Evolutionary conservation across 2,329 filamentous ascomycete genomes (phyloP).

Genomic region (Exophiala xenobiotica): DNA sequence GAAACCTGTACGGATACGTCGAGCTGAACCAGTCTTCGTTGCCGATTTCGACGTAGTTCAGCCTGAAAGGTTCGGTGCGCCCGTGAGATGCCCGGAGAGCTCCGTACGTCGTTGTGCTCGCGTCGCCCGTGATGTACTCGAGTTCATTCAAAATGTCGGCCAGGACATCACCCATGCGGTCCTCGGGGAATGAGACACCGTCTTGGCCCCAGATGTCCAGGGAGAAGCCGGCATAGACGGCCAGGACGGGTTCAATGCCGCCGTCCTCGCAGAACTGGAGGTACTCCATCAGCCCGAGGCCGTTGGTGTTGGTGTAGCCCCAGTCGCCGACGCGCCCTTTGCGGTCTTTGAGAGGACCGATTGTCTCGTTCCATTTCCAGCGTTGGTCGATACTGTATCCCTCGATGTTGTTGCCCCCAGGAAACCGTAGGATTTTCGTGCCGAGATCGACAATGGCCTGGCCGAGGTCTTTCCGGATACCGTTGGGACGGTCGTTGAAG

Average conservation of each 20-base stretch:
- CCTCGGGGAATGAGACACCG: conserved; percentile 37
- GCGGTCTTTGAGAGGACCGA: conserved; percentile 50
- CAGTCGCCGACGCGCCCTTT: conserved; percentile 48
- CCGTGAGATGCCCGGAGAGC: conserved; percentile 59
- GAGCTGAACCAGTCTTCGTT: conserved; percentile 64
- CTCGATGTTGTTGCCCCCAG: conserved; percentile 54
- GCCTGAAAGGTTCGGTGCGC: conserved; percentile 59
- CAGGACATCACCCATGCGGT: conserved; percentile 40
- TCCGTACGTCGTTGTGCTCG: conserved; percentile 35
- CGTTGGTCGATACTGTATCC: conserved; percentile 38
- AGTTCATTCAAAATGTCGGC: conserved; percentile 37
- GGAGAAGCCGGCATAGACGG: conserved; percentile 46
- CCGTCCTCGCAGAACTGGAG: conserved; percentile 50
- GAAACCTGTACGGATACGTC: conserved; percentile 57
- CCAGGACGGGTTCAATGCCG: conserved; percentile 44
- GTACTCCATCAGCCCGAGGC: conserved; percentile 49
- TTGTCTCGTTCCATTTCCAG: conserved; percentile 55
- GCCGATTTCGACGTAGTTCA: conserved; percentile 65
- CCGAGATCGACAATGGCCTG: conserved; percentile 46
- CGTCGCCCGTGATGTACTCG: conserved; percentile 28
- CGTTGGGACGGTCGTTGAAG: conserved; percentile 54
- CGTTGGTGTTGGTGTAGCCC: conserved; percentile 47
- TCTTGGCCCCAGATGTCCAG: conserved; percentile 40
- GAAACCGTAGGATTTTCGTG: conserved; percentile 51
- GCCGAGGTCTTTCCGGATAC: conserved; percentile 51